Evolutionary conservation across 2,329 filamentous ascomycete species (phyloP), one percentile per base, ranked within the genome.

Genomic region (Hypoxylon sp.): DNA sequence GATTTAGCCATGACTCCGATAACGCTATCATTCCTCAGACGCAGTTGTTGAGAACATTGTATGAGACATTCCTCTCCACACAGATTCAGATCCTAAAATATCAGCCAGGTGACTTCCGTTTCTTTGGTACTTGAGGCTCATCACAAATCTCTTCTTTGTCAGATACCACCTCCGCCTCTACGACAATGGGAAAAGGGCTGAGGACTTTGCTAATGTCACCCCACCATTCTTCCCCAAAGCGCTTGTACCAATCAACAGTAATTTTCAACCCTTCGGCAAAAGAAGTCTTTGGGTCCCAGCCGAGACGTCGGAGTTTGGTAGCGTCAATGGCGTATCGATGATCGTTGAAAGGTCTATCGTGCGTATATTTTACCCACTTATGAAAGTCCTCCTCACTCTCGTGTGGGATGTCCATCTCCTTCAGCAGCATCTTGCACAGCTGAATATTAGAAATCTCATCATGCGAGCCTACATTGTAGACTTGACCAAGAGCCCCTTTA

Each of bases 401-500:
- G 65, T 86, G 81, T 5, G 82, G 80, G 64, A 92, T 85, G 19
- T 84, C 84, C 76, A 94, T 88, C 63, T 90, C 83, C 33, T 83
- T 82, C 26, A 94, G 83, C 17, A 95, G 83, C 78, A 86, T 87
- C 65, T 82, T 80, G 79, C 92, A 92, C 5, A 95, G 84, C 2
- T 90, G 84, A 17, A 92, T 82, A 77, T 94, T 94, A 70, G 91
- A 92, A 51, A 94, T 87, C 77, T 94, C 92, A 77, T 94, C 91
- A 67, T 87, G 86, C 0, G 93, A 94, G 48, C 91, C 91, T 9
- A 96, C 91, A 71, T 96, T 96, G 84, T 96, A 96, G 67, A 92
- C 88, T 75, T 94, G 90, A 0, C 92, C 92, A 35, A 92, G 83
- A 54, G 85, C 82, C 19, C 93, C 93, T 74, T 89, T 90, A 84